Base-by-base conservation (phyloP, 768 basidiomycete genomes). In the Pleurotus eryngii region DNA sequence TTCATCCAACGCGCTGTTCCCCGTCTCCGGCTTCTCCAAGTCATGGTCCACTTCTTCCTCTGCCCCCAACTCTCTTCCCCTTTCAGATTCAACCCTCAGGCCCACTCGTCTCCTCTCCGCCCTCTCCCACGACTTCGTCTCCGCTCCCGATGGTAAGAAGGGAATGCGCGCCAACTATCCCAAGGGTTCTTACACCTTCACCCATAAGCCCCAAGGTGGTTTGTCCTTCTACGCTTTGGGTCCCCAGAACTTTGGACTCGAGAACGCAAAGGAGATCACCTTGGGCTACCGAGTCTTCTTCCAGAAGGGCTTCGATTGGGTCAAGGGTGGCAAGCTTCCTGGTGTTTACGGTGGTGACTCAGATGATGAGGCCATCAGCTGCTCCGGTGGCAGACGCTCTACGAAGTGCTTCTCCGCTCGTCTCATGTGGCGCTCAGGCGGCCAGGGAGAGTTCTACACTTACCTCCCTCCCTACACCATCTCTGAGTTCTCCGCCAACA, bases 221-320 rank as follows among this genome's bases (percentile, higher is more conserved):
- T 72, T 88, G 66, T 86, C 85, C 17, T 87, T 90, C 78, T 90
- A 90, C 68, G 79, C 86, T 45, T 78, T 80, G 42, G 88, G 86
- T 2, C 81, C 83, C 5, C 27, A 61, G 37, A 62, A 68, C 59
- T 74, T 84, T 46, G 79, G 83, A 66, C 70, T 87, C 59, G 77
- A 77, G 50, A 78, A 70, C 3, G 89, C 86, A 17, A 86, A 83
- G 66, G 87, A 89, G 62, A 81, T 82, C 11, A 84, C 83, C 2
- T 81, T 90, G 61, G 81, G 74, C 0, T 81, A 81, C 72, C 81
- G 84, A 1, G 80, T 87, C 30, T 84, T 73, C 72, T 87, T 90
- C 71, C 72, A 78, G 27, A 66, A 76, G 12, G 87, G 80, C 26
- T 89, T 86, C 67, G 76, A 76, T n/a, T 89, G 81, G 71, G 75